Evolutionary conservation across 1,284 basidiomycete species (phyloP).

Genomic region (Apiotrichum mycotoxinovorans): DNA sequence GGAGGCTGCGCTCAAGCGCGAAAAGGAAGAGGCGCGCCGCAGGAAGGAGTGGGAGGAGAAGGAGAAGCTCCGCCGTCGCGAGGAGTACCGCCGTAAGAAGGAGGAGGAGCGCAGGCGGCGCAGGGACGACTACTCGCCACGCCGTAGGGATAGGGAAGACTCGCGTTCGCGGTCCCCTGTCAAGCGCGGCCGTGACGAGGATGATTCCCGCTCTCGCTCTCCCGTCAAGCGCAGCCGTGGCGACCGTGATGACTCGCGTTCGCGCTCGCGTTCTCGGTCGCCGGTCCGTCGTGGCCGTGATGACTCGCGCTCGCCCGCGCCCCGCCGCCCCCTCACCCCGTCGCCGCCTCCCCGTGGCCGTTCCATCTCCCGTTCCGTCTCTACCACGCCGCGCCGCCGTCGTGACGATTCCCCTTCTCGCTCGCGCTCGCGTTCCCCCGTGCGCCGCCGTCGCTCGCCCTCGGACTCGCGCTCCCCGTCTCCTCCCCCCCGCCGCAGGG

Average conservation of each 20-base stretch:
- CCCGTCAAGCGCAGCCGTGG: conserved; percentile 13
- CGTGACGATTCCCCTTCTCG: conserved; percentile 8
- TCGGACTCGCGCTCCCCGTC: conserved; percentile 19
- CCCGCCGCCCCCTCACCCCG: conserved; percentile 44
- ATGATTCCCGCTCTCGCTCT: conserved; percentile 19
- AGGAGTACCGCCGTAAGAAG: conserved; percentile 56
- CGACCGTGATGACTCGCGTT: conserved; percentile 17
- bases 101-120: conserved; percentile 33
- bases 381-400: conserved; percentile 38
- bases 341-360: conserved; percentile 41
- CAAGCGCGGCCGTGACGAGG: neutral
- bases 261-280: conserved; percentile 16
- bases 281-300: conserved; percentile 15
- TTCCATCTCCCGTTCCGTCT: conserved; percentile 26
- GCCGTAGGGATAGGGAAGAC: conserved; percentile 20
- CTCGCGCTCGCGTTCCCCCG: conserved; percentile 19
- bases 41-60: conserved; percentile 58
- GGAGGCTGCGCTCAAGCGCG: conserved; percentile 60
- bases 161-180: conserved; percentile 18
- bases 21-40: conserved; percentile 57
- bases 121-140: conserved; percentile 2
- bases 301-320: conserved; percentile 23
- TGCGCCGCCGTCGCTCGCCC: conserved; percentile 16
- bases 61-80: conserved; percentile 59
- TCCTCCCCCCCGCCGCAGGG: conserved; percentile 6